Evolutionary conservation across 179 eudicot genomes (phyloP).

Genomic region (Gypsophila paniculata): DNA sequence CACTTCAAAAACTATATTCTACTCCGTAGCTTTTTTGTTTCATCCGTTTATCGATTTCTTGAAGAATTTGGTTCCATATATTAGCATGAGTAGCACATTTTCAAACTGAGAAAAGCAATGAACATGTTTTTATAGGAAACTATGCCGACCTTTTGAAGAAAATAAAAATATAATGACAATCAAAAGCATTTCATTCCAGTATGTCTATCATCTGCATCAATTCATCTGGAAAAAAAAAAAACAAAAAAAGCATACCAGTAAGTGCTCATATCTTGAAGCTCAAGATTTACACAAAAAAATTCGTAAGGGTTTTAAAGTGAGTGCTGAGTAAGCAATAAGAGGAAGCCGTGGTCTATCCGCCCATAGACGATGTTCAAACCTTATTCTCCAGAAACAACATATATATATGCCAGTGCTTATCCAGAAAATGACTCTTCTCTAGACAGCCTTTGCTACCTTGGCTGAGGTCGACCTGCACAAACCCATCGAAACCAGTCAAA

Average conservation of each 20-base stretch:
- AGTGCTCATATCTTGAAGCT: slow-evolving; percentile 24
- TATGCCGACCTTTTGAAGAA: neutral
- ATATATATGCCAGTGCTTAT: slow-evolving; percentile 1
- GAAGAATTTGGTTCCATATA: neutral
- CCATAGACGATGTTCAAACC: slow-evolving; percentile 13
- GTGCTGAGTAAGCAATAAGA: neutral
- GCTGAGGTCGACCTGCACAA: slow-evolving; percentile 28
- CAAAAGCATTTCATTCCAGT: slow-evolving; percentile 5
- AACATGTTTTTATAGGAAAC: neutral
- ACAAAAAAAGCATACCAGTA: neutral
- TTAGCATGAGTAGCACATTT: neutral
- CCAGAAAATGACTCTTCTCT: slow-evolving; percentile 12
- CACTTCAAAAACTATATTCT: neutral
- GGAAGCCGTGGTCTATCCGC: neutral
- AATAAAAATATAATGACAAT: neutral
- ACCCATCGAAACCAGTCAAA: neutral
- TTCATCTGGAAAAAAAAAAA: neutral
- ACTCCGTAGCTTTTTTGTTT: neutral
- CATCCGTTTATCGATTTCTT: neutral
- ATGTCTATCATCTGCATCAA: neutral
- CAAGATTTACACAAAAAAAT: slow-evolving; percentile 21
- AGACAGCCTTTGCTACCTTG: slow-evolving; percentile 13
- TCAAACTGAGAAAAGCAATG: neutral
- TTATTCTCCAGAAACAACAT: slow-evolving; percentile 14
- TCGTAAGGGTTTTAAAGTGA: neutral